Percentiles rank a stretch among this genome's conserved stretches.
Conservation (phyloP, 805 yeast genomes). For the Wickerhamiella occidentalis region DNA sequence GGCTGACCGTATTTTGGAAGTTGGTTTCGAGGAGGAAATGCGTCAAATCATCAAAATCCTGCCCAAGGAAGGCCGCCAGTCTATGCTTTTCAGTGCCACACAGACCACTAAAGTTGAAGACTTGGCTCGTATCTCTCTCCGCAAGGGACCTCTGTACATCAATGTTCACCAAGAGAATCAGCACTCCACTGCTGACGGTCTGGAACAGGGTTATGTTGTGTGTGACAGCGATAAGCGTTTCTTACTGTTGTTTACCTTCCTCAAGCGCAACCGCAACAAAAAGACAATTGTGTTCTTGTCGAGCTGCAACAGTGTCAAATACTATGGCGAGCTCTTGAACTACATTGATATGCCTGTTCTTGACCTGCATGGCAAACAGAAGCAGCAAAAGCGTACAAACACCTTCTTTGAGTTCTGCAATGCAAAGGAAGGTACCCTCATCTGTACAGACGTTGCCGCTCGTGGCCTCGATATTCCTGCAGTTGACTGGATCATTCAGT, state of each 20-base stretch:
- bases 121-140: constrained; percentile 87
- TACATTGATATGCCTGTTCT: constrained; percentile 95
- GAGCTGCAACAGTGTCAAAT: constrained; percentile 94
- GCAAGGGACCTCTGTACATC: constrained; percentile 86
- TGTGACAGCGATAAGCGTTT: constrained; percentile 95
- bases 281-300: constrained; percentile 91
- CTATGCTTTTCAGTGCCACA: constrained; percentile 98
- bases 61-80: constrained; percentile 86
- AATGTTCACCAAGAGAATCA: constrained; percentile 80
- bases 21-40: constrained; percentile 99
- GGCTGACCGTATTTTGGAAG: constrained; percentile 94
- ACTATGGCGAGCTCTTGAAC: constrained; percentile 86
- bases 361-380: constrained; percentile 95
- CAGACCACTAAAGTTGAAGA: constrained; percentile 98
- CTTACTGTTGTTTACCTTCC: constrained; percentile 75
- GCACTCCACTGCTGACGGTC: constrained; percentile 86
- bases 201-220: constrained; percentile 97
- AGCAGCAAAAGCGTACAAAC: constrained; percentile 96
- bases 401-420: constrained; percentile 97
- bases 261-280: constrained; percentile 75
- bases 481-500: constrained; percentile 98
- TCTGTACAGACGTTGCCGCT: constrained; percentile 98
- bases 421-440: constrained; percentile 82
- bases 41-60: constrained; percentile 85
- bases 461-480: constrained; percentile 98